Percentiles rank a stretch among this genome's conserved stretches.
These are phyloP conservation scores for Phaeophleospora eucalypticola DNA, from an alignment of 2,329 filamentous ascomycete genomes.

Conservation along the genomic window DNA sequence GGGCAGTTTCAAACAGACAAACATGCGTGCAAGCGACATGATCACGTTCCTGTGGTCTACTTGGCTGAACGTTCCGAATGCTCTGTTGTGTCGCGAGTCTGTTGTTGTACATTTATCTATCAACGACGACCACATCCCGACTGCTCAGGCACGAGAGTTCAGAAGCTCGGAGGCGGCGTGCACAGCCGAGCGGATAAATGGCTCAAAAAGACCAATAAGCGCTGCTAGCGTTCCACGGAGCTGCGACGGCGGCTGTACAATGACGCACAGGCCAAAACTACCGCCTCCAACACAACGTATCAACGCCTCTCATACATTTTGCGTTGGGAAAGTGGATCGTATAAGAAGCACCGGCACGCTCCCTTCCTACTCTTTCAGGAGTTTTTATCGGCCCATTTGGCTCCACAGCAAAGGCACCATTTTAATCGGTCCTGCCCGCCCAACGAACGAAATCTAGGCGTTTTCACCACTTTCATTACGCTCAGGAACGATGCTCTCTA, in stretches of 20 bases:
- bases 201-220: neutral
- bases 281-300: neutral
- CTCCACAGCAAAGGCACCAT: neutral
- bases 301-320: neutral
- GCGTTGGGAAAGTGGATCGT: neutral
- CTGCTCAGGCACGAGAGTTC: neutral
- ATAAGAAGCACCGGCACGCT: no score
- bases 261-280: conserved; percentile 2
- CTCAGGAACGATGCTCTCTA: conserved; percentile 2
- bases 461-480: no score
- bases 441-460: neutral
- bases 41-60: no score
- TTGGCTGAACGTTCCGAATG: no score
- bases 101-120: no score
- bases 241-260: neutral
- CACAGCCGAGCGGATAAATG: neutral
- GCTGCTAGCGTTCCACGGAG: neutral
- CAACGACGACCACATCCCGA: neutral
- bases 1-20: no score
- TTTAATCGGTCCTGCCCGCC: neutral
- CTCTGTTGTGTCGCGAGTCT: no score
- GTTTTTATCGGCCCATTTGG: no score
- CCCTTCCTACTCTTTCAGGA: no score
- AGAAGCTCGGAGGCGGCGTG: neutral
- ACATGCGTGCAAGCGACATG: no score